These are phyloP conservation scores for Geranium brycei DNA, from an alignment of 345 rosid species.

Conservation along the genomic window DNA sequence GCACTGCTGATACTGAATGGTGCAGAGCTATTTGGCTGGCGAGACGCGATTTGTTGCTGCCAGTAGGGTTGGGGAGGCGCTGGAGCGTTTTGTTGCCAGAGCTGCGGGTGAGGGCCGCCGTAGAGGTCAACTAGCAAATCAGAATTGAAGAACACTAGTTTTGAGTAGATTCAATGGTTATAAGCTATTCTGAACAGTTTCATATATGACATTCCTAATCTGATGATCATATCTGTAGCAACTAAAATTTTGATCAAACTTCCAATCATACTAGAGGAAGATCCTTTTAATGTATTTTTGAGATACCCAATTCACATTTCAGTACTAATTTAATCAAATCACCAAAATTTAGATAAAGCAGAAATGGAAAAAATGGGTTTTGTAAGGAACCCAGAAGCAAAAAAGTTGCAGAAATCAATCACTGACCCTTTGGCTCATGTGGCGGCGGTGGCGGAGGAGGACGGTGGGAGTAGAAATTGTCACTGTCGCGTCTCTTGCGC, in stretches of 20 bases:
- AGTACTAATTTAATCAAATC: no score
- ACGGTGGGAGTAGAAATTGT: conserved; percentile 28
- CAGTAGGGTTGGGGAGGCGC: neutral
- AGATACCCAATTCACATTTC: no score
- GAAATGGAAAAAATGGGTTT: neutral
- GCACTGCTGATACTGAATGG: conserved; percentile 48
- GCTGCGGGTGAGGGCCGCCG: conserved; percentile 36
- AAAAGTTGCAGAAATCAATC: neutral
- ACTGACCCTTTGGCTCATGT: conserved; percentile 33
- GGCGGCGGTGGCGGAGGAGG: conserved; percentile 28
- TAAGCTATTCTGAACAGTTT: neutral
- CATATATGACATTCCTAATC: no score
- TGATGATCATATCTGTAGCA: no score
- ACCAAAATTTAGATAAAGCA: no score
- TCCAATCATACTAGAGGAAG: no score
- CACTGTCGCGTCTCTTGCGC: conserved; percentile 30
- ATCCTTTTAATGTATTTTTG: no score
- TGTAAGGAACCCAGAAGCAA: neutral
- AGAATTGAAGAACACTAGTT: neutral
- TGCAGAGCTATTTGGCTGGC: neutral
- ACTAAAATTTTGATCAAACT: no score
- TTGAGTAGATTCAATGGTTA: neutral
- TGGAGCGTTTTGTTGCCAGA: conserved; percentile 52
- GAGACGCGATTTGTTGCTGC: conserved; percentile 4
- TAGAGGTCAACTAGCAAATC: conserved; percentile 35